Conservation (phyloP, 371 early-diverging fungal species). For the Mucor racemosus region DNA sequence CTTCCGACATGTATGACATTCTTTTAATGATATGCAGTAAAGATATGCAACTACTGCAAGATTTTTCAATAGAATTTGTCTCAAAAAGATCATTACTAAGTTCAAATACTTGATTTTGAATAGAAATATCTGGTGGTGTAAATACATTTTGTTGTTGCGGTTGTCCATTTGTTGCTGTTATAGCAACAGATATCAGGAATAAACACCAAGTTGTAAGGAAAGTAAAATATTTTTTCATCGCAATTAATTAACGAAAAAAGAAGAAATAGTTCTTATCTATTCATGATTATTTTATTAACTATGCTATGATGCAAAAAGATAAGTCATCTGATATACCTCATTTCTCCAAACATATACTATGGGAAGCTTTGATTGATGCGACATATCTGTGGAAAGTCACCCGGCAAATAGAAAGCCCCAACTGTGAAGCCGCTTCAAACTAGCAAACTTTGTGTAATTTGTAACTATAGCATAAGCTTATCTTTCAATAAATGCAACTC, state of each 20-base stretch:
- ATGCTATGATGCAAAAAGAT: not conserved
- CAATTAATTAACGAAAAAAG: not conserved
- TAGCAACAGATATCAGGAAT: not conserved
- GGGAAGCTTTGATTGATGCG: not conserved
- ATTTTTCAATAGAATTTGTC: conserved; percentile 9
- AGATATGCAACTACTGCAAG: conserved; percentile 27
- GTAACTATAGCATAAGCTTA: too few species aligned
- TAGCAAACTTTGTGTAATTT: too few species aligned
- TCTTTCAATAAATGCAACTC: too few species aligned
- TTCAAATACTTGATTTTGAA: conserved; percentile 18
- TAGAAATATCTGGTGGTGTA: conserved; percentile 13
- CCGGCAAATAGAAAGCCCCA: not conserved
- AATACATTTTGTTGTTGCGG: conserved; percentile 16
- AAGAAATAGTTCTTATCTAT: not conserved
- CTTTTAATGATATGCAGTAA: conserved; percentile 20
- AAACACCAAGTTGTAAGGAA: conserved; percentile 2
- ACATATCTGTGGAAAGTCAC: not conserved
- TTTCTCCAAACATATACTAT: not conserved
- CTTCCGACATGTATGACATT: conserved; percentile 30
- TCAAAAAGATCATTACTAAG: conserved; percentile 9
- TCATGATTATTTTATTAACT: not conserved
- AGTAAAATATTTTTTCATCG: conserved; percentile 7
- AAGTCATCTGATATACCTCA: not conserved
- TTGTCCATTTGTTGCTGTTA: not conserved
- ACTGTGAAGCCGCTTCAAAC: not conserved